Conservation (phyloP, 441 rosid species). For the Rhodomyrtus psidioides region DNA sequence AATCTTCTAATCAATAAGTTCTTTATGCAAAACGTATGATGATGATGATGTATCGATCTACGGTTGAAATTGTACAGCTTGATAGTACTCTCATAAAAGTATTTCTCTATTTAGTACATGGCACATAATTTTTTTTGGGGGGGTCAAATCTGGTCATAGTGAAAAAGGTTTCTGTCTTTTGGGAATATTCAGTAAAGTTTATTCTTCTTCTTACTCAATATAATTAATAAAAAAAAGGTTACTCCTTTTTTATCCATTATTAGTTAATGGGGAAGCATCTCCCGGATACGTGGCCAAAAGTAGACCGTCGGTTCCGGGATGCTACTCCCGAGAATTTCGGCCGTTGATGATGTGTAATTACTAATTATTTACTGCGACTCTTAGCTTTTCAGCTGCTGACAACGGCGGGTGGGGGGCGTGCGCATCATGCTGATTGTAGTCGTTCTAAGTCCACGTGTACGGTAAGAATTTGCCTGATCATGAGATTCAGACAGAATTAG, state of each 20-base stretch:
- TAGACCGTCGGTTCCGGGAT: neutral
- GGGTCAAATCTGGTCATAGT: neutral
- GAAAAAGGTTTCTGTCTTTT: neutral
- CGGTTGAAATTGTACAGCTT: too few species aligned
- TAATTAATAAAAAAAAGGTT: neutral
- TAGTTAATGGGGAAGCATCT: neutral
- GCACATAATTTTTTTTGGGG: neutral
- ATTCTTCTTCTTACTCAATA: neutral
- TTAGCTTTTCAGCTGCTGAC: neutral
- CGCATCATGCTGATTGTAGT: neutral
- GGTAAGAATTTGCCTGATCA: neutral
- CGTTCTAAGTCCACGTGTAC: neutral
- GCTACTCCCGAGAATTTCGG: slow-evolving; percentile 20
- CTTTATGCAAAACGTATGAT: too few species aligned
- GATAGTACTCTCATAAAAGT: too few species aligned
- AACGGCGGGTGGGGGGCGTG: neutral
- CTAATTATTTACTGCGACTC: neutral
- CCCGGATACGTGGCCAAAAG: slow-evolving; percentile 16
- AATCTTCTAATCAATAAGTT: too few species aligned
- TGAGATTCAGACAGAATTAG: neutral
- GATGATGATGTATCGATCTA: too few species aligned
- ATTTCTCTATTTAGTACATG: neutral
- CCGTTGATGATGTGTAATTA: slow-evolving; percentile 12
- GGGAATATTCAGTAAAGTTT: neutral
- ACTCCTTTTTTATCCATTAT: neutral